Conservation (phyloP, 495 filamentous ascomycete species). For the Letharia lupina region DNA sequence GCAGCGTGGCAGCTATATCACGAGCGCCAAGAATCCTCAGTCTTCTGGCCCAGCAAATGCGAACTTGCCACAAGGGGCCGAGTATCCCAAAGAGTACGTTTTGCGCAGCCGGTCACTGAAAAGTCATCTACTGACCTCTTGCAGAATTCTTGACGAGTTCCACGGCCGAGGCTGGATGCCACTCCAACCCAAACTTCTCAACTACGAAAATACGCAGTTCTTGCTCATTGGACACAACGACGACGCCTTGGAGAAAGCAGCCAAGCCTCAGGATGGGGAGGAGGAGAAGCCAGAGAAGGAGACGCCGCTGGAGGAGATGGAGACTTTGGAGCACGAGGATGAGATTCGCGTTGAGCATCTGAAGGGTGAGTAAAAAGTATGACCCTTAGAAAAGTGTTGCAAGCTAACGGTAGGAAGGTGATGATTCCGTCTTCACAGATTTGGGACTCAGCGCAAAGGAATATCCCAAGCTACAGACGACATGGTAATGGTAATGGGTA, state of each 20-base stretch:
- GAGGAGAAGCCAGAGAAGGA: slow-evolving; percentile 47
- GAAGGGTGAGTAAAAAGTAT: slow-evolving; percentile 33
- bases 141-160: slow-evolving; percentile 64
- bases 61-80: slow-evolving; percentile 53
- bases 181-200: slow-evolving; percentile 63
- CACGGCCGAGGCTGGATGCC: slow-evolving; percentile 64
- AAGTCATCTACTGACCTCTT: slow-evolving; percentile 9
- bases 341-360: slow-evolving; percentile 49
- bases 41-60: slow-evolving; percentile 55
- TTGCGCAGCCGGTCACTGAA: not conserved
- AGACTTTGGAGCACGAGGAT: slow-evolving; percentile 54
- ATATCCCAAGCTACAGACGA: slow-evolving; percentile 42
- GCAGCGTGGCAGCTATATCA: slow-evolving; percentile 65
- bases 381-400: not conserved
- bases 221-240: slow-evolving; percentile 70
- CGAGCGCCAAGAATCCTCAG: slow-evolving; percentile 75
- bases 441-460: slow-evolving; percentile 44
- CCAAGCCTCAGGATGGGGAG: slow-evolving; percentile 45
- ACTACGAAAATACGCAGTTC: slow-evolving; percentile 73
- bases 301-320: slow-evolving; percentile 51
- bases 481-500: slow-evolving; percentile 34
- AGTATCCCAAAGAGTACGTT: slow-evolving; percentile 66
- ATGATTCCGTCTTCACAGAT: slow-evolving; percentile 47
- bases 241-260: slow-evolving; percentile 51
- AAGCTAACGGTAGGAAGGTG: slow-evolving; percentile 28